Base-by-base conservation (phyloP, 805 yeast species). In the Yamadazyma philogaea region DNA sequence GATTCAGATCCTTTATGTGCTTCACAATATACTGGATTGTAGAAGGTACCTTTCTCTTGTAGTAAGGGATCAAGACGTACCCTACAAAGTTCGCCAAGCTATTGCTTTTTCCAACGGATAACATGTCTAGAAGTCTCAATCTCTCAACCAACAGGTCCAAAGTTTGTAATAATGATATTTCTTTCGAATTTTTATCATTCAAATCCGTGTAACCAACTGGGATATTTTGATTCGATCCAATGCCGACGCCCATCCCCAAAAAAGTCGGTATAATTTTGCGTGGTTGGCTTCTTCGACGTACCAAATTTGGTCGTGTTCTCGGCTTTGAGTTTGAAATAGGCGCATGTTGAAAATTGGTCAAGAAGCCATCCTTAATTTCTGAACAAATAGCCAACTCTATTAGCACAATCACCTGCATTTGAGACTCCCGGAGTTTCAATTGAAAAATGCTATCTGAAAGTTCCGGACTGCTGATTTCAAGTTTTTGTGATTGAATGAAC, bases 381-480 rank as follows among this genome's bases (percentile, higher is more conserved):
- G 64, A 54, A 8, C 61, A 37, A 17, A 56, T 48, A 2, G 79
- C 55, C 3, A 77, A 42, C 48, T 80, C 84, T 31, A 79, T 49
- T 2, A 75, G 47, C 0, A 78, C 46, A 2, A 80, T 49, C 0
- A 78, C 61, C 51, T 80, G 84, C 24, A 80, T 53, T 47, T 78
- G 82, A 1, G 81, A 74, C 48, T 79, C 84, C 27, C 83, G 60
- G 2, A 75, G 63, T 47, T 78, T 79, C 44, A 79, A 60, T 30
- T 70, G 67, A 30, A 63, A 55, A 2, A 66, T 52, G 1, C 74
- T 14, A 6, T 34, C 37, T 38, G 33, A 44, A 20, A 42, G 11
- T 4, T 31, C 14, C 6, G 32, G 34, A 11, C 21, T 38, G n/a
- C 30, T 18, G 10, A 10, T 11, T 6, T 36, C 15, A 6, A 37